Evolutionary conservation across 2,329 filamentous ascomycete species (phyloP).

Genomic region (Diaporthe longicolla): DNA sequence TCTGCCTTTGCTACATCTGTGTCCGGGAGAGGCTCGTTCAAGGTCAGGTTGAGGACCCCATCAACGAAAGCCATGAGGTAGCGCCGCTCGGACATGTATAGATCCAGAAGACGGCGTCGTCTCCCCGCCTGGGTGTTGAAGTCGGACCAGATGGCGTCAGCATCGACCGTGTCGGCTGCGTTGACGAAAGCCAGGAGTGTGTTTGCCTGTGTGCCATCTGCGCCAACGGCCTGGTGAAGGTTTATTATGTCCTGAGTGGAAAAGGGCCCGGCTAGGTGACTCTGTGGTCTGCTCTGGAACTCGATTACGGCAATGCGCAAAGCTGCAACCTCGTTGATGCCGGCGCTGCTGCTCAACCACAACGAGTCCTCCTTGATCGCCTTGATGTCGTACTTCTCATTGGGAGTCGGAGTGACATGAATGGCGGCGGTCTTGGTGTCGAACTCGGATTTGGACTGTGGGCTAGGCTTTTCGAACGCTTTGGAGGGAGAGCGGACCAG

Average conservation of each 20-base stretch:
- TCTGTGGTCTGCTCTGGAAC: slow-evolving; percentile 84
- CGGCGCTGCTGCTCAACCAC: slow-evolving; percentile 85
- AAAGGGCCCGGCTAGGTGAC: slow-evolving; percentile 78
- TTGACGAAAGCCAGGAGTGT: slow-evolving; percentile 69
- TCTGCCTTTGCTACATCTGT: slow-evolving; percentile 43
- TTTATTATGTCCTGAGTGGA: slow-evolving; percentile 85
- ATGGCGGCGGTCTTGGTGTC: slow-evolving; percentile 91
- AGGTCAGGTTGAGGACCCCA: slow-evolving; percentile 64
- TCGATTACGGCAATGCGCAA: slow-evolving; percentile 86
- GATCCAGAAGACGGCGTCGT: slow-evolving; percentile 76
- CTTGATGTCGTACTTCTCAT: slow-evolving; percentile 79
- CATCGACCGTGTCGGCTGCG: slow-evolving; percentile 61
- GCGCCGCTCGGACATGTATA: slow-evolving; percentile 80
- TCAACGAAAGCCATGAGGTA: slow-evolving; percentile 77
- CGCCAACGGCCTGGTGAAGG: slow-evolving; percentile 79
- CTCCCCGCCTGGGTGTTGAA: slow-evolving; percentile 76
- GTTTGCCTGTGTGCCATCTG: slow-evolving; percentile 71
- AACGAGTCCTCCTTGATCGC: slow-evolving; percentile 86
- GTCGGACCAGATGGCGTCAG: slow-evolving; percentile 67
- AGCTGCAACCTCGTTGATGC: slow-evolving; percentile 85
- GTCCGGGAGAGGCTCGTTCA: slow-evolving; percentile 54
- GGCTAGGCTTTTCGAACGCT: slow-evolving; percentile 74
- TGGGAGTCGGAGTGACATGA: slow-evolving; percentile 79
- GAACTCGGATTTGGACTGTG: slow-evolving; percentile 78
- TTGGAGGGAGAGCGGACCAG: slow-evolving; percentile 78